phyloP scores from a whole-genome alignment of 306 rosid genomes.

The Acmispon strigosus region DNA sequence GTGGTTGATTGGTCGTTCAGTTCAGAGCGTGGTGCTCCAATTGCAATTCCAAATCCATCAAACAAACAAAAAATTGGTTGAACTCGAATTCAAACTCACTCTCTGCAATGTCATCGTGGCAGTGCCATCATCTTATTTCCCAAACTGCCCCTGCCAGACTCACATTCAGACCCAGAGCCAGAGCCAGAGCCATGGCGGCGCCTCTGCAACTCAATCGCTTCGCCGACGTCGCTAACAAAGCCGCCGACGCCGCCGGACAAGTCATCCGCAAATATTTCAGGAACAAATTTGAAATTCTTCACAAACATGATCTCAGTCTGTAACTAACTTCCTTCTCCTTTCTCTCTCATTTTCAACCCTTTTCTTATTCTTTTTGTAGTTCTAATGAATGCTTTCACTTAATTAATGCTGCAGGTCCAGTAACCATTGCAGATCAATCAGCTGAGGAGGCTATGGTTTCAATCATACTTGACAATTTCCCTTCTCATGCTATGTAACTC shows the following conservation, averaged over 20 bases:
- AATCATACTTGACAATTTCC: slow-evolving; percentile 44
- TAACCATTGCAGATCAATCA: slow-evolving; percentile 79
- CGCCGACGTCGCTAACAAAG: slow-evolving; percentile 47
- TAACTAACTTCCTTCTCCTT: background rate
- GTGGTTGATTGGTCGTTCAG: no score
- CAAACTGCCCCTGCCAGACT: no score
- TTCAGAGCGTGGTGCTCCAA: no score
- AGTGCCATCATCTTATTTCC: no score
- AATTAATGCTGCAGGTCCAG: slow-evolving; percentile 58
- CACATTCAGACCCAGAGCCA: no score
- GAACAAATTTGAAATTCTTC: slow-evolving; percentile 59
- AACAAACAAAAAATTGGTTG: no score
- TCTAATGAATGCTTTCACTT: no score
- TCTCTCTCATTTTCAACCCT: background rate
- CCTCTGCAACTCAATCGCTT: slow-evolving; percentile 36
- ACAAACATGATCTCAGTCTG: slow-evolving; percentile 64
- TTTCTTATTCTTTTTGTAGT: background rate
- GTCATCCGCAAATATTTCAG: slow-evolving; percentile 73
- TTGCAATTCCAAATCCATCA: no score
- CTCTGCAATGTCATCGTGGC: no score
- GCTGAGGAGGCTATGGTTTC: slow-evolving; percentile 94
- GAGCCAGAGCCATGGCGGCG: no score
- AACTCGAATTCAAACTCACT: no score
- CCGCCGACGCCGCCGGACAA: slow-evolving; percentile 84
- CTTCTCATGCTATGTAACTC: slow-evolving; percentile 82